phyloP scores from a whole-genome alignment of 345 rosid genomes.

The Sisymbrium irio region DNA sequence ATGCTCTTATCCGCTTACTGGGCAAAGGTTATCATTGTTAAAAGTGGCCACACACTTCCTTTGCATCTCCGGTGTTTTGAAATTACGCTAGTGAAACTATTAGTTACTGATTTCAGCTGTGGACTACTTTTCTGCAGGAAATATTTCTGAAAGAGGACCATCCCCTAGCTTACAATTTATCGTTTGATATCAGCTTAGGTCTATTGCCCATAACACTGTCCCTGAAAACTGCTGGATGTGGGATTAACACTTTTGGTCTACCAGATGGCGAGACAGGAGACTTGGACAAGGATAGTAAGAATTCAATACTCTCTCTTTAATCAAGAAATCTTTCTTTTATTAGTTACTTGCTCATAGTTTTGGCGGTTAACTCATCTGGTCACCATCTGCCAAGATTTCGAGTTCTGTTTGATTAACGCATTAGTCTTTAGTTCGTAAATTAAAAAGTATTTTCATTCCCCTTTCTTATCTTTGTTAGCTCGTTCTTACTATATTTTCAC shows the following conservation, averaged over 20 bases:
- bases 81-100: constrained; percentile 15
- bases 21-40: constrained; percentile 55
- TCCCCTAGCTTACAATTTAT: constrained; percentile 75
- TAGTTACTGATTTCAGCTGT: constrained; percentile 26
- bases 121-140: constrained; percentile 54
- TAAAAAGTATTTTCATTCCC: not conserved
- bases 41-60: constrained; percentile 8
- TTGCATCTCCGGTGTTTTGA: constrained; percentile 15
- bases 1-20: constrained; percentile 72
- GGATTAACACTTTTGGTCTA: constrained; percentile 72
- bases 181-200: constrained; percentile 83
- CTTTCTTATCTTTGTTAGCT: not conserved
- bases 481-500: not conserved
- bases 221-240: constrained; percentile 79
- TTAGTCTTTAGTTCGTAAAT: not conserved
- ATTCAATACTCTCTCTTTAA: constrained; percentile 19
- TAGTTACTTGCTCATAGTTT: constrained; percentile 5
- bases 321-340: constrained; percentile 2
- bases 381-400: not conserved
- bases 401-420: constrained; percentile 8
- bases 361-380: constrained; percentile 15
- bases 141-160: constrained; percentile 79
- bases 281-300: constrained; percentile 68
- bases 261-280: constrained; percentile 72
- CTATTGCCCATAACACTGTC: constrained; percentile 75